Percentiles rank a stretch among this genome's conserved stretches.
Evolutionary conservation across 2,329 filamentous ascomycete genomes (phyloP).

Genomic region (Parascedosporium putredinis): DNA sequence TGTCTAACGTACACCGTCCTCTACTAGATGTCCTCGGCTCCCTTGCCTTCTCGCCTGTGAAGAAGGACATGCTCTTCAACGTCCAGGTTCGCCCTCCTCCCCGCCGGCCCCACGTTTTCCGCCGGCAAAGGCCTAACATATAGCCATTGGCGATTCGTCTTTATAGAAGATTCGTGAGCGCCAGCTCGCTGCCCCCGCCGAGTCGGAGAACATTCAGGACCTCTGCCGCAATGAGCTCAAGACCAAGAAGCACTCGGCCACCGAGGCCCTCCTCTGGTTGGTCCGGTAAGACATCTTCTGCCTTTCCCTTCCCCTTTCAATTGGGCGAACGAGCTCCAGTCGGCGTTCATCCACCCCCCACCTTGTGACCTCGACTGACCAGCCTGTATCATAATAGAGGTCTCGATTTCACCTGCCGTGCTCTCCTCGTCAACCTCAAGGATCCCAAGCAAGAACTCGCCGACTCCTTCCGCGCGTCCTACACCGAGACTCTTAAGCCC

Average conservation of each 20-base stretch:
- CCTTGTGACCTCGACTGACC: conserved; percentile 5
- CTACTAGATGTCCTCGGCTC: conserved; percentile 49
- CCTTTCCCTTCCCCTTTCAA: background rate
- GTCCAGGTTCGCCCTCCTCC: conserved; percentile 60
- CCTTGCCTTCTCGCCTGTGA: conserved; percentile 79
- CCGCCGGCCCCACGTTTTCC: background rate
- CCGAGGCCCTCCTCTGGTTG: conserved; percentile 87
- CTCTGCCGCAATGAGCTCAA: conserved; percentile 82
- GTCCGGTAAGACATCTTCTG: conserved; percentile 51
- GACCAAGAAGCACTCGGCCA: conserved; percentile 76
- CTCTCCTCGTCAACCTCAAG: conserved; percentile 66
- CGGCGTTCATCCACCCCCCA: background rate
- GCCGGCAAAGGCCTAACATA: too few species aligned
- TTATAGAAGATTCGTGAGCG: conserved; percentile 88
- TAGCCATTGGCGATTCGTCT: too few species aligned
- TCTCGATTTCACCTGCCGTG: conserved; percentile 85
- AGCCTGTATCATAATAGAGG: conserved; percentile 42
- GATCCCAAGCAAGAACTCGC: conserved; percentile 65
- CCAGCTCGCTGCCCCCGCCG: conserved; percentile 63
- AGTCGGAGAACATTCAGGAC: conserved; percentile 76
- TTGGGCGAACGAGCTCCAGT: background rate
- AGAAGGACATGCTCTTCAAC: conserved; percentile 84
- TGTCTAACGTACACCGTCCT: background rate
- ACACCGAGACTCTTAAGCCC: conserved; percentile 78
- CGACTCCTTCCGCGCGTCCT: conserved; percentile 77